These are phyloP conservation scores for Fragosphaeria purpurea DNA, from an alignment of 2,329 filamentous ascomycete species.

Conservation along the genomic window DNA sequence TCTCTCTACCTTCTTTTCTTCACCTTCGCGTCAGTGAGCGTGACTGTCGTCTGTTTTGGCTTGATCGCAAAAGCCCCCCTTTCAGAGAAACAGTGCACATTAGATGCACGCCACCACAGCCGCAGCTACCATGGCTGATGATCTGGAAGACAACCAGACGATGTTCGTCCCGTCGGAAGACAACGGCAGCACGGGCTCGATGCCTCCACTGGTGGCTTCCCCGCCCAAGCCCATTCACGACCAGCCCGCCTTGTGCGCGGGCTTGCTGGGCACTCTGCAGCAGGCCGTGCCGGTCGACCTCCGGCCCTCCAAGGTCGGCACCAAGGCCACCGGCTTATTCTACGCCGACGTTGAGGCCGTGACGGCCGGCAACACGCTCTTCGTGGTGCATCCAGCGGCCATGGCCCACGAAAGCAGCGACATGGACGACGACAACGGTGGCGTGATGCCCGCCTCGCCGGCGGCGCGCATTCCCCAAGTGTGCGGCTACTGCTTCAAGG, in stretches of 20 bases:
- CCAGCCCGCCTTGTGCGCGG: background rate
- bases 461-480: conserved; percentile 4
- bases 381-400: conserved; percentile 1
- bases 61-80: too few species aligned
- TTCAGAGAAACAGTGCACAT: too few species aligned
- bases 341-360: background rate
- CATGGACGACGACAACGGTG: background rate
- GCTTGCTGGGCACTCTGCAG: conserved; percentile 3
- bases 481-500: conserved; percentile 20
- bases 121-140: background rate
- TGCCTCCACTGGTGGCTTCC: conserved; percentile 2
- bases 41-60: background rate
- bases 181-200: background rate
- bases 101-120: too few species aligned
- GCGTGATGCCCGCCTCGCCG: too few species aligned
- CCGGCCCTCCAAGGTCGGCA: background rate
- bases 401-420: conserved; percentile 1
- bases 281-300: conserved; percentile 3
- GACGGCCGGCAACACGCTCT: conserved; percentile 3
- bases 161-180: background rate
- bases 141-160: conserved; percentile 4
- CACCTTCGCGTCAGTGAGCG: background rate
- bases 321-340: conserved; percentile 5
- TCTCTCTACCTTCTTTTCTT: background rate
- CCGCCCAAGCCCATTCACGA: background rate